A percentile compares a stretch with the other conserved stretches of the same genome.
phyloP scores from a whole-genome alignment of 805 yeast genomes.

The Jamesozyma jinghongensis region DNA sequence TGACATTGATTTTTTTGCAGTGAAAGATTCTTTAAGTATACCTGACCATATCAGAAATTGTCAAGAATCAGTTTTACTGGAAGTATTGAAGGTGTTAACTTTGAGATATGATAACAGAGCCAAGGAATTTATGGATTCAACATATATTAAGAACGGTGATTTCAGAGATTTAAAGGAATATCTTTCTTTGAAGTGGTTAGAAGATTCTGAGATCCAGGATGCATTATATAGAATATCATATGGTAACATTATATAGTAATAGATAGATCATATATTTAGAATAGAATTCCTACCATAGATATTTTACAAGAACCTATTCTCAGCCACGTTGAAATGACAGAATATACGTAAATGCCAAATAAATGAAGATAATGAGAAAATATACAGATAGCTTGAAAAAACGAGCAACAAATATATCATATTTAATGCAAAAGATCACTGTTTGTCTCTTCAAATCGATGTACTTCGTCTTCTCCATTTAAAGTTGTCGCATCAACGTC shows the following conservation, averaged over 20 bases:
- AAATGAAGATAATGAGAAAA: too few relatives aligned
- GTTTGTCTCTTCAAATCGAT: conserved; percentile 6
- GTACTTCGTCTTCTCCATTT: conserved; percentile 7
- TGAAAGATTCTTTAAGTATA: conserved; percentile 23
- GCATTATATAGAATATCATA: conserved; percentile 29
- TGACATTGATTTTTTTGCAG: conserved; percentile 24
- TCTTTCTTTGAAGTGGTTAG: conserved; percentile 14
- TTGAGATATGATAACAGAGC: conserved; percentile 21
- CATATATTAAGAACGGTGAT: conserved; percentile 26
- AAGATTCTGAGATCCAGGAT: conserved; percentile 31
- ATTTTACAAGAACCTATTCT: too few relatives aligned
- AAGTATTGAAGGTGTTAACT: conserved; percentile 23
- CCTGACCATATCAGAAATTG: conserved; percentile 11
- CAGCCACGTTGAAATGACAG: too few relatives aligned
- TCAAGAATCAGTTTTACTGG: conserved; percentile 17
- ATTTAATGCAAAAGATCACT: conserved; percentile 5
- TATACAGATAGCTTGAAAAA: too few relatives aligned
- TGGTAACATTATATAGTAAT: conserved; percentile 16
- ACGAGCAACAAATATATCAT: too few relatives aligned
- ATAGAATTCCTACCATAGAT: too few relatives aligned
- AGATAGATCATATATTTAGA: too few relatives aligned
- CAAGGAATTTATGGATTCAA: conserved; percentile 11
- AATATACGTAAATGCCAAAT: too few relatives aligned
- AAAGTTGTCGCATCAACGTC: neutral
- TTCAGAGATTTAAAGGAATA: conserved; percentile 21